phyloP scores from a whole-genome alignment of 2,329 filamentous ascomycete genomes.

The Purpureocillium takamizusanense region DNA sequence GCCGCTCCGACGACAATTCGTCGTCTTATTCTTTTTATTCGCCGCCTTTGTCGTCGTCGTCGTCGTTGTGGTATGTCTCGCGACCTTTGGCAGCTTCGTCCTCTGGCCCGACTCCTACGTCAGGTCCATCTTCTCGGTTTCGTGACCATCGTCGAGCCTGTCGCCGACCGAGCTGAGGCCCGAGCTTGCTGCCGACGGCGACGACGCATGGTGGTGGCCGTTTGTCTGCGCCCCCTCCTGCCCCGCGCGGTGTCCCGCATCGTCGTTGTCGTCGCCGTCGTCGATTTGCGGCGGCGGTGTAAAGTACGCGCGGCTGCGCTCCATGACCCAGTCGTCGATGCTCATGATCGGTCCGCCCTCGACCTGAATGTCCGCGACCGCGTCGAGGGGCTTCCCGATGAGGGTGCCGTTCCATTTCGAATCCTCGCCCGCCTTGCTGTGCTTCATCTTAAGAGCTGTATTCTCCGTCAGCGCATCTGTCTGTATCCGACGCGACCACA shows the following conservation, averaged over 20 bases:
- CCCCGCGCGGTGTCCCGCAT: too few species aligned
- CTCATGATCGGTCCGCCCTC: constrained; percentile 55
- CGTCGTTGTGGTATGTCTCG: too few species aligned
- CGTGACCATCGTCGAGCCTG: constrained; percentile 21
- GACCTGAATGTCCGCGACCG: constrained; percentile 57
- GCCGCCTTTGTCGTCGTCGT: too few species aligned
- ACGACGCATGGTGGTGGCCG: constrained; percentile 11
- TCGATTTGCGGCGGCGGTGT: constrained; percentile 2
- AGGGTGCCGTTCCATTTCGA: constrained; percentile 78
- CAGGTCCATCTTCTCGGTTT: constrained; percentile 2
- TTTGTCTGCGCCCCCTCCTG: neutral
- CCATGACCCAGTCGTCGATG: constrained; percentile 27
- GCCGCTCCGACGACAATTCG: too few species aligned
- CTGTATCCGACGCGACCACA: too few species aligned
- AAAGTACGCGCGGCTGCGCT: constrained; percentile 11
- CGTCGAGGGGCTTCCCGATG: constrained; percentile 64
- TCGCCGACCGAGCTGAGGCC: constrained; percentile 49
- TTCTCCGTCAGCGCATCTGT: neutral
- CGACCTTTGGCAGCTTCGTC: too few species aligned
- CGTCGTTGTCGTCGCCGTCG: constrained; percentile 1
- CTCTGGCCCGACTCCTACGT: too few species aligned
- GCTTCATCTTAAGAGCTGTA: constrained; percentile 78
- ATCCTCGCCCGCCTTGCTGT: constrained; percentile 82
- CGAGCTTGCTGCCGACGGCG: constrained; percentile 42
- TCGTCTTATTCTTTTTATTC: too few species aligned